A percentile compares a stretch with the other conserved stretches of the same genome.
phyloP scores from a whole-genome alignment of 805 yeast species.

The Yueomyces sp. region DNA sequence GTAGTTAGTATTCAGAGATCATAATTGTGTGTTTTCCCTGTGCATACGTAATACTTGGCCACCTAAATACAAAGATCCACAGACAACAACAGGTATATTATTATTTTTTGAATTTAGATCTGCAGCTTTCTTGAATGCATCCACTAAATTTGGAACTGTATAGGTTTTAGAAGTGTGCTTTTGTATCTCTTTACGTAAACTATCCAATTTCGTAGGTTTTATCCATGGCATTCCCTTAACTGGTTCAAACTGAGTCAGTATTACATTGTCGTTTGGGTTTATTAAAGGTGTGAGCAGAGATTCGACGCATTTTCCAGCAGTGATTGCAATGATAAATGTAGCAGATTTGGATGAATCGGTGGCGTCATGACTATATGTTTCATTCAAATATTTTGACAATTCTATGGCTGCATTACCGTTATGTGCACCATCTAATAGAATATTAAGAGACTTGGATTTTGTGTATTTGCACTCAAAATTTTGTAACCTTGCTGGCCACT shows the following conservation, averaged over 20 bases:
- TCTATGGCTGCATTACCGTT: slow-evolving; percentile 76
- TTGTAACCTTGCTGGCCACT: slow-evolving; percentile 89
- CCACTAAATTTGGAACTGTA: not conserved
- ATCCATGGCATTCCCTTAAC: slow-evolving; percentile 97
- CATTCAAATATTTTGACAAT: slow-evolving; percentile 40
- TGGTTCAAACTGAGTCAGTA: slow-evolving; percentile 47
- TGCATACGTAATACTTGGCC: slow-evolving; percentile 33
- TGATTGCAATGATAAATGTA: slow-evolving; percentile 58
- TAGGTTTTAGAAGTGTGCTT: slow-evolving; percentile 3
- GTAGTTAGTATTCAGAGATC: no score
- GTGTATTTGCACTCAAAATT: slow-evolving; percentile 21
- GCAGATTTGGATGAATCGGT: slow-evolving; percentile 10
- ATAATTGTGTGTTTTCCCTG: not conserved
- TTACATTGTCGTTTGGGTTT: slow-evolving; percentile 37
- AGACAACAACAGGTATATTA: slow-evolving; percentile 31
- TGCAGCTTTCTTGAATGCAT: not conserved
- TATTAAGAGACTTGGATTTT: slow-evolving; percentile 7
- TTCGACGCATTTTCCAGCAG: slow-evolving; percentile 53
- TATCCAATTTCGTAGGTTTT: slow-evolving; percentile 27
- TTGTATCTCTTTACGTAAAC: slow-evolving; percentile 10
- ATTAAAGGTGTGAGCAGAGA: slow-evolving; percentile 40
- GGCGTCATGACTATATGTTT: slow-evolving; percentile 1
- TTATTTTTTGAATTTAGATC: not conserved
- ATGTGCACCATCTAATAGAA: slow-evolving; percentile 84
- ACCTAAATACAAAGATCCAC: slow-evolving; percentile 60